Evolutionary conservation across 1,284 basidiomycete species (phyloP).

Genomic region (Agroathelia rolfsii): DNA sequence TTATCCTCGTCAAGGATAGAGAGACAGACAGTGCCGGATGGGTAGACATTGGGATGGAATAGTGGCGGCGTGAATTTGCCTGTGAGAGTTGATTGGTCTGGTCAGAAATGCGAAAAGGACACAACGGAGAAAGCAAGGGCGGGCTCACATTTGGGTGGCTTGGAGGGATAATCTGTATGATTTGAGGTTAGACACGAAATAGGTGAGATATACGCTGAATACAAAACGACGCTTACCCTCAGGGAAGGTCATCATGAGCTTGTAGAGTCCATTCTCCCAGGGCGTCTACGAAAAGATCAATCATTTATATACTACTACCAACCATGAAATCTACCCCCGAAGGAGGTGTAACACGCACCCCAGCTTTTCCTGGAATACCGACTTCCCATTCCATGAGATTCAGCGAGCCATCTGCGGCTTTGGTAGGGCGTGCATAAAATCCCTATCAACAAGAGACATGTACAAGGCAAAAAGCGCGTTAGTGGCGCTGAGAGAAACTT

Average conservation of each 20-base stretch:
- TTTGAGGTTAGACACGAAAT: slow-evolving; percentile 4
- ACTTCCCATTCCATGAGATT: slow-evolving; percentile 99
- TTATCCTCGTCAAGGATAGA: slow-evolving; percentile 99
- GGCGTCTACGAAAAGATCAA: slow-evolving; percentile 58
- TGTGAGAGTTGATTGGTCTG: slow-evolving; percentile 22
- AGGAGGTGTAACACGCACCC: slow-evolving; percentile 43
- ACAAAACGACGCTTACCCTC: slow-evolving; percentile 54
- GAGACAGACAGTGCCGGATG: slow-evolving; percentile 95
- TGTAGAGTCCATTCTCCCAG: slow-evolving; percentile 95
- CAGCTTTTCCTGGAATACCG: slow-evolving; percentile 82
- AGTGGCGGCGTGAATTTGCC: slow-evolving; percentile 96
- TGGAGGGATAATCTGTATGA: slow-evolving; percentile 79
- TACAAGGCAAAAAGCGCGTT: slow-evolving; percentile 3
- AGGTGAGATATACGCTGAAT: slow-evolving; percentile 9
- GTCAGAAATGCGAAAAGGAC: slow-evolving; percentile 5
- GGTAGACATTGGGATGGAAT: slow-evolving; percentile 99
- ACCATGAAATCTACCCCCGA: too few species aligned
- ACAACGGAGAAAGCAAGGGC: slow-evolving; percentile 4
- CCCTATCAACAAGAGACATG: slow-evolving; percentile 45
- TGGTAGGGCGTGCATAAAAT: slow-evolving; percentile 90
- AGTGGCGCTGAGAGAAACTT: slow-evolving; percentile 2
- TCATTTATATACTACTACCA: slow-evolving; percentile 16
- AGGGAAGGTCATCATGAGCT: slow-evolving; percentile 88
- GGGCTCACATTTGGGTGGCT: slow-evolving; percentile 84
- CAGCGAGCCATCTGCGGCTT: slow-evolving; percentile 85